Base-by-base conservation (phyloP, 129 eudicot species). In the Kitagawia praeruptora region DNA sequence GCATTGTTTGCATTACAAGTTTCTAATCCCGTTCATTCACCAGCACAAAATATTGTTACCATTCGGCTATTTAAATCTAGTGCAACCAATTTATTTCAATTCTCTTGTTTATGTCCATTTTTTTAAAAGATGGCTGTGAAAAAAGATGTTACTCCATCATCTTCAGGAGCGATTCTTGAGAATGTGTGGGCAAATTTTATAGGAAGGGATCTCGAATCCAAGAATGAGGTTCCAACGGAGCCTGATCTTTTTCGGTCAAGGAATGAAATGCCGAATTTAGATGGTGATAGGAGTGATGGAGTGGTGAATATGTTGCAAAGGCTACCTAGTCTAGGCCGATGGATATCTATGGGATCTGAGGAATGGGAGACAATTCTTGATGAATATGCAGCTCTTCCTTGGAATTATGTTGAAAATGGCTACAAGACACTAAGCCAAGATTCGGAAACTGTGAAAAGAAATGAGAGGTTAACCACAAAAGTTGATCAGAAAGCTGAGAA, bases 271-370 rank as follows among this genome's bases (percentile, higher is more conserved):
- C 96, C 92, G 10, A 75, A 45, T 48, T 86, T 88, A 75, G 89
- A 87, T 15, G 9, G 5, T 27, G 34, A 31, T 28, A 46, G 54
- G 46, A 49, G 38, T 74, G 81, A 84, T 4, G 86, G 74, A 31
- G 74, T 90, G 80, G 51, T 34, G 51, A 83, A 84, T 49, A 83
- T 88, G 23, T 69, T 93, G 75, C 87, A 89, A 79, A 87, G 98
- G 80, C 66, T 91, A 19, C 98, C 96, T 16, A 91, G 97, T 85
- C 39, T 93, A 86, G 98, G 97, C 14, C 83, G 98, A 77, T 93
- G 92, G 92, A 82, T 93, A 77, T 93, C 98, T 10, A 93, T 93
- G 97, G 98, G 98, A 34, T 87, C 94, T 0, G 93, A 93, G 28
- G 87, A 85, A 44, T 93, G 98, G 98, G 96, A 91, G 77, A 88